These are phyloP conservation scores for Suillus sp. DNA, from an alignment of 768 basidiomycete species.

Conservation along the genomic window DNA sequence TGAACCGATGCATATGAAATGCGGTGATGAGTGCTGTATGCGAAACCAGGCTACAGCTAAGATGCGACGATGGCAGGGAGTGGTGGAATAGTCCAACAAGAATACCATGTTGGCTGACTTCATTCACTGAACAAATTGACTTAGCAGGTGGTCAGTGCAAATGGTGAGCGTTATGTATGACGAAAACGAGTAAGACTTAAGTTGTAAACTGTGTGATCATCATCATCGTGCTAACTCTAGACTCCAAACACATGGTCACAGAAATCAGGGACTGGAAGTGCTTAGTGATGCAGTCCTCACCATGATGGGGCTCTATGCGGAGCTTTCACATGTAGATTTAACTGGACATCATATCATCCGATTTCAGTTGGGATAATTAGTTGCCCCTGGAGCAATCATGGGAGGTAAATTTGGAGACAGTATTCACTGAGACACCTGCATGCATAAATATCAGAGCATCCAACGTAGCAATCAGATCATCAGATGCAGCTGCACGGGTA, in stretches of 20 bases:
- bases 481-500: neutral
- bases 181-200: neutral
- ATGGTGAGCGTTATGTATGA: neutral
- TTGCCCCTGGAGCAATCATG: neutral
- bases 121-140: neutral
- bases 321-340: neutral
- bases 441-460: neutral
- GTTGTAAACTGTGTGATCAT: no score
- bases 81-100: neutral
- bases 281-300: neutral
- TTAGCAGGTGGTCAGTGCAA: no score
- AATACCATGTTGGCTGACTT: neutral
- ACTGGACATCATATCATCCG: neutral
- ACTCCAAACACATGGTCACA: neutral
- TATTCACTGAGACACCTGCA: neutral
- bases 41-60: neutral
- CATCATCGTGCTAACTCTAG: neutral
- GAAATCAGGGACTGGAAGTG: neutral
- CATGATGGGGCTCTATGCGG: neutral
- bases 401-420: neutral
- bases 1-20: neutral
- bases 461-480: neutral
- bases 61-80: neutral
- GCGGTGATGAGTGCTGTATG: neutral
- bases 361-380: neutral